Conservation (phyloP, 2,329 filamentous ascomycete genomes). For the Claviceps sp. region DNA sequence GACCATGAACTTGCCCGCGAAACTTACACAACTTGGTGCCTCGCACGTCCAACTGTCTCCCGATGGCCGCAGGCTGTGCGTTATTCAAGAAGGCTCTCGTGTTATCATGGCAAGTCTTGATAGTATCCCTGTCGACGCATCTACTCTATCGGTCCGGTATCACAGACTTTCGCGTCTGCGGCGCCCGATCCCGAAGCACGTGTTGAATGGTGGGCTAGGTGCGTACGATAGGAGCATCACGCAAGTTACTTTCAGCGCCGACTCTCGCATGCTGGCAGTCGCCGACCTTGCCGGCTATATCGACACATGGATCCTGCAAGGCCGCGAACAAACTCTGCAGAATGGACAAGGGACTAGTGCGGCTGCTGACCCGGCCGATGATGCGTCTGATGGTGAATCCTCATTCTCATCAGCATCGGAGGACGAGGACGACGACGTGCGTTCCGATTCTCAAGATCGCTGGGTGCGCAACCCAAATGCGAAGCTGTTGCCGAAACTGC, state of each 20-base stretch:
- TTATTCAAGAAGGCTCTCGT: slow-evolving; percentile 47
- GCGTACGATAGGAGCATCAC: slow-evolving; percentile 64
- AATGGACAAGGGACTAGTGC: slow-evolving; percentile 20
- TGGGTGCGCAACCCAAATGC: slow-evolving; percentile 67
- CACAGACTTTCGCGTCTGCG: slow-evolving; percentile 38
- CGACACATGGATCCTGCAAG: slow-evolving; percentile 68
- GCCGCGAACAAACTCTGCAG: slow-evolving; percentile 16
- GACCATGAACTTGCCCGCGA: slow-evolving; percentile 50
- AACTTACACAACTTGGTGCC: slow-evolving; percentile 49
- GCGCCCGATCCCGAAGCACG: slow-evolving; percentile 39
- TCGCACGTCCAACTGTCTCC: slow-evolving; percentile 56
- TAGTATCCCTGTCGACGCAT: slow-evolving; percentile 7
- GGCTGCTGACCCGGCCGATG: slow-evolving; percentile 19
- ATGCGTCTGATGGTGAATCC: slow-evolving; percentile 25
- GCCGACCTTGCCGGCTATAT: slow-evolving; percentile 75
- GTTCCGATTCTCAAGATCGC: slow-evolving; percentile 30
- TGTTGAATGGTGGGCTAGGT: slow-evolving; percentile 53
- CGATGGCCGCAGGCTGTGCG: slow-evolving; percentile 54
- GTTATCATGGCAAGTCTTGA: slow-evolving; percentile 31
- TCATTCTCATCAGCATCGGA: slow-evolving; percentile 15
- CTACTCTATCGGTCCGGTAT: slow-evolving; percentile 20
- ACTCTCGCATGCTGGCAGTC: slow-evolving; percentile 65
- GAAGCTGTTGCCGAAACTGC: slow-evolving; percentile 54
- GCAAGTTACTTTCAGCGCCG: slow-evolving; percentile 63
- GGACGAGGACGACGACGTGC: slow-evolving; percentile 29